Base-by-base conservation (phyloP, 2,329 filamentous ascomycete genomes). In the Aureobasidium uvarum region DNA sequence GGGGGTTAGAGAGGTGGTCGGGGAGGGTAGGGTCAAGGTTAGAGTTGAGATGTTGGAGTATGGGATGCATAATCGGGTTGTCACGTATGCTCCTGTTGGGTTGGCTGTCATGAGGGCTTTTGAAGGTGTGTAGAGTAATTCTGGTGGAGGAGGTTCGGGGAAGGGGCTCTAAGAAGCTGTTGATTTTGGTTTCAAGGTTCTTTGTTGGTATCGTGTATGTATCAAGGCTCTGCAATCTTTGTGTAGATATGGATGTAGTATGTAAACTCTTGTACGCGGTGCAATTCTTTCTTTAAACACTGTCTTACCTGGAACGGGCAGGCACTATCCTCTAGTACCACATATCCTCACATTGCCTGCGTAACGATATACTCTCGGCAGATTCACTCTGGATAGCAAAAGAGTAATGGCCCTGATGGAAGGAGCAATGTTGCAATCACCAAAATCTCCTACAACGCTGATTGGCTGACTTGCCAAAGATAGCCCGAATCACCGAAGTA, bases 41-140 rank as follows among this genome's bases (percentile, higher is more conserved):
- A 75, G 78, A 65, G 70, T 79, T 66, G 79, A 81, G 72, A 69
- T 80, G 68, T 72, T 81, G 66, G 72, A 77, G 68, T 77, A 74
- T 69, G 80, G 80, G 14, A 79, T 79, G 6, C 90, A 93, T 73
- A 92, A 91, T 72, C 79, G 84, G 59, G 81, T 92, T 45, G 83
- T 90, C 74, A 84, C 84, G 7, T 89, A 85, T 72, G 82, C 86
- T 1, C 83, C 86, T 4, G 84, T 91, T 18, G 75, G 83, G 10
- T 76, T 89, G 45, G 88, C 88, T 2, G 81, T 90, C 0, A 82
- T 88, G 79, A 83, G 87, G 66, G 85, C 85, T 1, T 91, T 91
- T 74, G 84, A 84, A 41, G 68, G 71, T 8, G 38, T 56, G 23
- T 62, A 36, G 18, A 23, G 3, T n/a, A 20, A 3, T 0, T 11